Base-by-base conservation (phyloP, 176 grass and related monocot species). In the Elymus sibiricus region DNA sequence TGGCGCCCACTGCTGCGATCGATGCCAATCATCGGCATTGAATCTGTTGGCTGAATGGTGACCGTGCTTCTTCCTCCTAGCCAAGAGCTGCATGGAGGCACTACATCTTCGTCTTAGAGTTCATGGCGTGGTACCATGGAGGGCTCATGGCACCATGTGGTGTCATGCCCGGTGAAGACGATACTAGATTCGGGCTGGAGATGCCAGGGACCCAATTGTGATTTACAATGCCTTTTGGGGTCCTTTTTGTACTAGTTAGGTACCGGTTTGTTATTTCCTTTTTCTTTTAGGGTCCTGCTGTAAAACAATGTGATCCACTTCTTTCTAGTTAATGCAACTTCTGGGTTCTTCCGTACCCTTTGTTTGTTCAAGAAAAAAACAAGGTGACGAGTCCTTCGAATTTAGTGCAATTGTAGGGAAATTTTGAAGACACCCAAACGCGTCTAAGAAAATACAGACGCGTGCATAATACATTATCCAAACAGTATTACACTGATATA, bases 401-500 rank as follows among this genome's bases (percentile, higher is more conserved):
- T 58, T 58, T 17, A 22, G 7, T 22, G 53, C 17, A 58, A 22
- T 58, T 58, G 19, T 58, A 21, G 53, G 6, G 53, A 58, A 58
- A 58, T 58, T 58, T 56, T 22, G 19, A 58, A 58, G 6, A 58
- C 19, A 58, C 6, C 53, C 53, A 22, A 58, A 58, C 0, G 0
- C 19, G 53, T 58, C 19, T 22, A 7, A 58, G 8, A 75, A 84
- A 82, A 82, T 37, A 34, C 28, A 43, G 27, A 40, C 58, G 24
- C 59, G 2, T 15, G 39, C 27, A 32, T 13, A 75, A 32, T 74
- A 2, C 71, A 34, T 27, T 2, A 55, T 2, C 46, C 5, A 25
- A 74, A 61, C 69, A 74, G 15, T 39, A 47, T 29, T 59, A 82
- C 59, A 38, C 44, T 76, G 66, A 76, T 74, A 37, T 87, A 87